Conservation (phyloP, 106 monocot genomes). For the Platanthera guangdongensis region DNA sequence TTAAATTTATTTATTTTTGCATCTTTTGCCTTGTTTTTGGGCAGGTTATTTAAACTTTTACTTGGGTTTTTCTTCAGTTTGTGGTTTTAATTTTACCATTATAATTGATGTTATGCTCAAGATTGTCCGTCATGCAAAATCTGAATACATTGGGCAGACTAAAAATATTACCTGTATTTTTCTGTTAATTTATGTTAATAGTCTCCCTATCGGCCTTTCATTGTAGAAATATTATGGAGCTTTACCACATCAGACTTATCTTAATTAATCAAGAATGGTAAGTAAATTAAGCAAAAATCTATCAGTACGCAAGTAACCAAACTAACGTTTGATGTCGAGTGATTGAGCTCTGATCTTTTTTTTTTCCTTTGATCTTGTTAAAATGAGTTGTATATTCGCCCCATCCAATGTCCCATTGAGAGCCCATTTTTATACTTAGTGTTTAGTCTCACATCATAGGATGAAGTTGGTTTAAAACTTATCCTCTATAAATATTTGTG, state of each 20-base stretch:
- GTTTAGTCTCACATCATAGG: too few relatives aligned
- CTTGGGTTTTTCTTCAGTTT: background rate
- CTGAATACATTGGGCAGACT: background rate
- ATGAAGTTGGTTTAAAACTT: too few relatives aligned
- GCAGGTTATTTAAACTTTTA: background rate
- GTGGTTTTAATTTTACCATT: background rate
- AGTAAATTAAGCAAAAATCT: background rate
- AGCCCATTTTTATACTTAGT: too few relatives aligned
- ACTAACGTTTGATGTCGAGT: background rate
- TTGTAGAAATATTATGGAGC: background rate
- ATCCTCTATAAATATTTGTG: too few relatives aligned
- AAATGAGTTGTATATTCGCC: too few relatives aligned
- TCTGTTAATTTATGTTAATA: background rate
- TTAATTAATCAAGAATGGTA: background rate
- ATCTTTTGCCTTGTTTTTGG: background rate
- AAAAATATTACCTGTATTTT: background rate
- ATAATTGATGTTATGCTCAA: background rate
- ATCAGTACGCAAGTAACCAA: background rate
- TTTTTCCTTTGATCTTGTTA: background rate
- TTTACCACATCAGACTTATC: background rate
- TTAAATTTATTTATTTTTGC: background rate
- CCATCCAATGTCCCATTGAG: too few relatives aligned
- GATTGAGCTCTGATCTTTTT: background rate
- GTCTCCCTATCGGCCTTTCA: background rate
- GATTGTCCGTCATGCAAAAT: background rate